phyloP scores from a whole-genome alignment of 2,329 filamentous ascomycete species.

The Tricladium varicosporioides region DNA sequence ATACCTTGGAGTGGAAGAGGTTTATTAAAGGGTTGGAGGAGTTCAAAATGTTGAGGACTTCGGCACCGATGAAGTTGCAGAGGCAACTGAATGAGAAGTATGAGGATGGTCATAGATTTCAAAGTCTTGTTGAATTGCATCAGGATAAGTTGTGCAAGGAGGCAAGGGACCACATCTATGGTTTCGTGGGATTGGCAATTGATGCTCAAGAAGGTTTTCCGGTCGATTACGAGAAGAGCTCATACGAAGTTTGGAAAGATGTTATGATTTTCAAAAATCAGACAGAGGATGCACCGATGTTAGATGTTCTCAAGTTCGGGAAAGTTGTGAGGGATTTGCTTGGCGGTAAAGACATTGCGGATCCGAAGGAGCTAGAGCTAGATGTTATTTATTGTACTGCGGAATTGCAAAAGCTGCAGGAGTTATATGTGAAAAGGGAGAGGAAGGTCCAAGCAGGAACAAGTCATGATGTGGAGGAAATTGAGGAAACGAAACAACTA shows the following conservation, averaged over 20 bases:
- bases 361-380: background rate
- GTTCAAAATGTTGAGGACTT: background rate
- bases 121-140: conserved; percentile 9
- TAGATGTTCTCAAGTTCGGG: background rate
- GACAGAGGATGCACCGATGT: background rate
- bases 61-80: background rate
- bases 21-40: background rate
- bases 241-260: conserved; percentile 31
- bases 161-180: conserved; percentile 34
- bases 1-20: background rate
- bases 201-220: conserved; percentile 28
- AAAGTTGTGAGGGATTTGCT: background rate
- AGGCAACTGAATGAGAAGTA: background rate
- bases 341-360: background rate
- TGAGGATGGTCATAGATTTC: background rate
- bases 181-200: conserved; percentile 29
- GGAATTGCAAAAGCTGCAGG: no score
- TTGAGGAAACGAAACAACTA: no score
- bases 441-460: no score
- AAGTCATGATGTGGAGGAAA: no score
- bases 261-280: conserved; percentile 25
- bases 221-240: conserved; percentile 30
- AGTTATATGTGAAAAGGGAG: no score
- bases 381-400: background rate
- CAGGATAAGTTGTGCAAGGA: conserved; percentile 29